A percentile compares a stretch with the other conserved stretches of the same genome.
Conservation (phyloP, 1,284 basidiomycete species). For the Cutaneotrichosporon dermatis region DNA sequence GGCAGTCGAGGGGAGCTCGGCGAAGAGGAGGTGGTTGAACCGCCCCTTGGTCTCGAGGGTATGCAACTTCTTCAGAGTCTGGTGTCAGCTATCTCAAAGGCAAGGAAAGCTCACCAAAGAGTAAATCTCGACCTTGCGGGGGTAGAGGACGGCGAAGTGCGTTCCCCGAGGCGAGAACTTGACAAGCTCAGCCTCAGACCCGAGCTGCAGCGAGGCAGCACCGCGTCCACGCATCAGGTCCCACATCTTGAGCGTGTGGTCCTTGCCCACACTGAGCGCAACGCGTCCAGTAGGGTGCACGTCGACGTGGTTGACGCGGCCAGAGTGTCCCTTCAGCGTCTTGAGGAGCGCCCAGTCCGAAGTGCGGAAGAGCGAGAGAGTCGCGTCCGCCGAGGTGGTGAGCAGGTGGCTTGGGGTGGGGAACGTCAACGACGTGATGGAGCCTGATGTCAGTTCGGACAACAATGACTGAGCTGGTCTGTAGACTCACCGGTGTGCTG, state of each 20-base stretch:
- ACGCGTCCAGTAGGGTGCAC: slow-evolving; percentile 90
- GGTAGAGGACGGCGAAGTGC: slow-evolving; percentile 72
- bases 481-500: slow-evolving; percentile 73
- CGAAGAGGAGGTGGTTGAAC: slow-evolving; percentile 74
- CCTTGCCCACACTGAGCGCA: slow-evolving; percentile 84
- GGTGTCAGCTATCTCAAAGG: not conserved
- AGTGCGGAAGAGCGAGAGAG: slow-evolving; percentile 81
- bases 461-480: no score
- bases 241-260: slow-evolving; percentile 92
- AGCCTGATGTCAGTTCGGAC: slow-evolving; percentile 55
- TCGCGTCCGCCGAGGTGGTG: slow-evolving; percentile 84
- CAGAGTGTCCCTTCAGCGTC: slow-evolving; percentile 85
- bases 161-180: slow-evolving; percentile 73
- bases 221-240: slow-evolving; percentile 93
- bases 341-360: slow-evolving; percentile 90
- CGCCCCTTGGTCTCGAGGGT: slow-evolving; percentile 69
- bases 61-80: slow-evolving; percentile 69
- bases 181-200: slow-evolving; percentile 82
- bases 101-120: slow-evolving; percentile 32
- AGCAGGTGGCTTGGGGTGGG: slow-evolving; percentile 83
- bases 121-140: slow-evolving; percentile 57
- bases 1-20: slow-evolving; percentile 50
- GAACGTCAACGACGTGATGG: slow-evolving; percentile 83
- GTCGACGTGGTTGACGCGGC: slow-evolving; percentile 79
- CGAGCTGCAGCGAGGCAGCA: slow-evolving; percentile 78